These are phyloP conservation scores for Sarocladium oryzae DNA, from an alignment of 2,329 filamentous ascomycete species.

Conservation along the genomic window DNA sequence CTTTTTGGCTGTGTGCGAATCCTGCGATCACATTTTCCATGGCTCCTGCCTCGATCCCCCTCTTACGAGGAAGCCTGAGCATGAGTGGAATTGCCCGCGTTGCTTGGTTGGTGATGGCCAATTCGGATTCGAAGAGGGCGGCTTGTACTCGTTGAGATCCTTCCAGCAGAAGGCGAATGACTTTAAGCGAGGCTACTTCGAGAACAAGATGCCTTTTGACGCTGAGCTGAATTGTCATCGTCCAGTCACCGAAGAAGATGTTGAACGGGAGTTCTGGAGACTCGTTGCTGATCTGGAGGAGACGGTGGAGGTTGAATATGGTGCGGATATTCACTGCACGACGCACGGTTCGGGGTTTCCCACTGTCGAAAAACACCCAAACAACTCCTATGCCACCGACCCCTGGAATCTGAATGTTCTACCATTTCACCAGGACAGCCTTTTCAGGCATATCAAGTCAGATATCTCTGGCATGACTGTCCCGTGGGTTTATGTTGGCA, in stretches of 20 bases:
- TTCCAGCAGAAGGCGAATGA: constrained; percentile 94
- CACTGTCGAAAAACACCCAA: constrained; percentile 83
- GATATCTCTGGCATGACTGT: constrained; percentile 99
- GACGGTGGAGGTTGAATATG: constrained; percentile 95
- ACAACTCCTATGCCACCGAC: constrained; percentile 79
- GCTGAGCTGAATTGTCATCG: constrained; percentile 73
- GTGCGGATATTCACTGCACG: constrained; percentile 95
- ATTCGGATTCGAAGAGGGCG: constrained; percentile 95
- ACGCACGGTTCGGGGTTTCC: constrained; percentile 97
- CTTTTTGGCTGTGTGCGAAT: constrained; percentile 76
- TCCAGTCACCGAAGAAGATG: constrained; percentile 86
- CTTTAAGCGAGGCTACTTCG: constrained; percentile 93
- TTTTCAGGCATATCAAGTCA: constrained; percentile 96
- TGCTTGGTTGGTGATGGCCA: constrained; percentile 95
- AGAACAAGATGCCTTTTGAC: constrained; percentile 83
- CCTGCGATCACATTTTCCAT: constrained; percentile 85
- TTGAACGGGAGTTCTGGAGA: constrained; percentile 95
- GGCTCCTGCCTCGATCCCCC: constrained; percentile 84
- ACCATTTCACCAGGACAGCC: constrained; percentile 80
- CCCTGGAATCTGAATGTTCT: constrained; percentile 95
- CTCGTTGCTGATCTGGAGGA: constrained; percentile 90
- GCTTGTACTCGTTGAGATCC: constrained; percentile 87
- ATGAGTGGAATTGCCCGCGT: constrained; percentile 92
- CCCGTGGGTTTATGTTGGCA: constrained; percentile 97
- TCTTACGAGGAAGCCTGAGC: constrained; percentile 66